Evolutionary conservation across 2,329 filamentous ascomycete genomes (phyloP).

Genomic region (Kalmusia sp.): DNA sequence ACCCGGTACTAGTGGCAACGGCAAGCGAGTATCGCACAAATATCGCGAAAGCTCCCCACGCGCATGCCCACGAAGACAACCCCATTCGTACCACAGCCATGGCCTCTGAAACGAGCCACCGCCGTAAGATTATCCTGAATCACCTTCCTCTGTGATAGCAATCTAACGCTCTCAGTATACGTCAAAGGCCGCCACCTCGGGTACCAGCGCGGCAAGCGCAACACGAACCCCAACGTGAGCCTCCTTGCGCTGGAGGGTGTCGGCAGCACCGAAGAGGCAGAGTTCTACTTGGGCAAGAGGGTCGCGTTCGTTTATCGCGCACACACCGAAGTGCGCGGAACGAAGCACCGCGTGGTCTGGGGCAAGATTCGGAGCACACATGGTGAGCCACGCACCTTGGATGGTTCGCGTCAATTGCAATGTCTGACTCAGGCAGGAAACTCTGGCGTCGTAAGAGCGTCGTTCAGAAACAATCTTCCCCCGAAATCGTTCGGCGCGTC

Average conservation of each 20-base stretch:
- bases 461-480: constrained; percentile 92
- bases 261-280: constrained; percentile 84
- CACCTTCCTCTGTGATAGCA: too few relatives aligned
- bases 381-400: constrained; percentile 86
- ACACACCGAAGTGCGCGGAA: constrained; percentile 60
- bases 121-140: too few relatives aligned
- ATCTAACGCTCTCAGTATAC: too few relatives aligned
- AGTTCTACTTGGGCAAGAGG: constrained; percentile 98
- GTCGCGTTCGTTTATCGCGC: constrained; percentile 96
- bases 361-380: constrained; percentile 87
- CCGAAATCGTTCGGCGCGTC: constrained; percentile 75
- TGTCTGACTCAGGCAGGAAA: constrained; percentile 75
- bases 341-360: constrained; percentile 93
- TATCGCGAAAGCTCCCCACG: too few relatives aligned
- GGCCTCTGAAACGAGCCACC: too few relatives aligned
- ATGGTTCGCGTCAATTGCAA: too few relatives aligned
- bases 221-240: constrained; percentile 65
- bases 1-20: too few relatives aligned
- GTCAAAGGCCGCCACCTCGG: constrained; percentile 91
- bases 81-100: too few relatives aligned
- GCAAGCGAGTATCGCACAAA: too few relatives aligned
- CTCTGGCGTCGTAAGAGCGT: constrained; percentile 93
- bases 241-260: constrained; percentile 98
- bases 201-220: constrained; percentile 85
- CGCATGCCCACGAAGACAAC: too few relatives aligned